Evolutionary conservation across 805 yeast genomes (phyloP), one percentile per base, ranked within the genome.

Genomic region (Sugiyamaella lignohabitans): DNA sequence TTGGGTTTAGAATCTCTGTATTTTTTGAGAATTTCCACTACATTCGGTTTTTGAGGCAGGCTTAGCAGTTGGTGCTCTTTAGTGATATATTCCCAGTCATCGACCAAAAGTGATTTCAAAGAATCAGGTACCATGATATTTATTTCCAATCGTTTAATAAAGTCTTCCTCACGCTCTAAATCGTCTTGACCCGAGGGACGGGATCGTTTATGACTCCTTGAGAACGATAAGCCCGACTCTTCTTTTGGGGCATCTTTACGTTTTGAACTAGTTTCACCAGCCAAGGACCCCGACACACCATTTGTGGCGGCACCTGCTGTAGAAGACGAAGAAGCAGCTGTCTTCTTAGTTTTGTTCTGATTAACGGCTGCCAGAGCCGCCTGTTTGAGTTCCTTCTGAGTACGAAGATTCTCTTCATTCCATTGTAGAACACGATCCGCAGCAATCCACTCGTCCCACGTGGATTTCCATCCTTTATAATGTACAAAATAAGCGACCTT

Each of bases 381-480:
- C 27, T 66, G 66, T 49, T 76, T 76, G 53, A 86, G 65, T 51
- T 76, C 80, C 53, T 79, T 76, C 63, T 82, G 86, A 43, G 78
- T 65, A 42, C 73, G 68, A 45, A 83, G 56, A 58, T 84, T 87
- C 53, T 83, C 95, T 24, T 78, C 82, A 42, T 75, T 84, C 59
- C 71, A 72, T 52, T 79, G 82, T 58, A 86, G 69, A 4, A 91
- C 74, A 30, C 98, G 68, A 35, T 78, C 80, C 5, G 66, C 64
- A 1, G 76, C 74, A 1, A 91, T 91, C 98, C 98, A 91, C 64
- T 91, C 98, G 61, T 91, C 98, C 96, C 96, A 91, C 49, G 88
- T 80, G 16, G 82, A 66, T 59, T 89, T 91, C 98, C 98, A 91
- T 2, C 98, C 98, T 55, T 82, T 84, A 65, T 91, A 91, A 60